Evolutionary conservation across 768 basidiomycete genomes (phyloP).

Genomic region (Naematelia encephala): DNA sequence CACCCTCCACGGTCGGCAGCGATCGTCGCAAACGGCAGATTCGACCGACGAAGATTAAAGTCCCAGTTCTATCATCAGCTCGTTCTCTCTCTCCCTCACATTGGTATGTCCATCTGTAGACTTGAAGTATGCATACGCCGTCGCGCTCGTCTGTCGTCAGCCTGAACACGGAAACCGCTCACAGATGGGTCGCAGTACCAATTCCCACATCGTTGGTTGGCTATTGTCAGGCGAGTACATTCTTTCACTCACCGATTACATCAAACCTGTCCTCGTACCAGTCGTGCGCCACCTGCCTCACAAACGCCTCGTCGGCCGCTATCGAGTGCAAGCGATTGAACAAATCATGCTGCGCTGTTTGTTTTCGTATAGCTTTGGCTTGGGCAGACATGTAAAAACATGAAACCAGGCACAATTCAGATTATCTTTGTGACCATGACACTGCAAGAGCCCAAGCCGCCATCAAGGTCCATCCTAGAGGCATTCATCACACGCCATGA

Average conservation of each 20-base stretch:
- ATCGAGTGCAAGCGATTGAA: conserved; percentile 89
- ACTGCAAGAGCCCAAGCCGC: conserved; percentile 23
- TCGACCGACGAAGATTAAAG: conserved; percentile 78
- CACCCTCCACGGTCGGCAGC: conserved; percentile 63
- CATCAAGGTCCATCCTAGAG: conserved; percentile 22
- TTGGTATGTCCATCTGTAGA: conserved; percentile 81
- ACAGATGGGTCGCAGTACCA: conserved; percentile 82
- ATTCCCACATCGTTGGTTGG: conserved; percentile 88
- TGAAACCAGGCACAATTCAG: background rate
- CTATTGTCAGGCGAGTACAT: conserved; percentile 54
- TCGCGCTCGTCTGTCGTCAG: conserved; percentile 21
- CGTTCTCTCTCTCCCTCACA: conserved; percentile 15
- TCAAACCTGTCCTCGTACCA: conserved; percentile 48
- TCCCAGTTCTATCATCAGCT: conserved; percentile 61
- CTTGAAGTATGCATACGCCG: conserved; percentile 71
- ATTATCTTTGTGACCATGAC: background rate
- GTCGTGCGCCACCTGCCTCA: conserved; percentile 57
- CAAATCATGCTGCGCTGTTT: conserved; percentile 57
- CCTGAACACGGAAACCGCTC: conserved; percentile 5
- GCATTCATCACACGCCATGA: conserved; percentile 43
- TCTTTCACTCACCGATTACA: conserved; percentile 55
- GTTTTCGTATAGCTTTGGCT: conserved; percentile 32
- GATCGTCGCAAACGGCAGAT: conserved; percentile 69
- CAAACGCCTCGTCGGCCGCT: conserved; percentile 69
- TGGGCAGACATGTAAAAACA: background rate